Conservation (phyloP, 1,139 yeast genomes). For the Yamadazyma jaroonii region DNA sequence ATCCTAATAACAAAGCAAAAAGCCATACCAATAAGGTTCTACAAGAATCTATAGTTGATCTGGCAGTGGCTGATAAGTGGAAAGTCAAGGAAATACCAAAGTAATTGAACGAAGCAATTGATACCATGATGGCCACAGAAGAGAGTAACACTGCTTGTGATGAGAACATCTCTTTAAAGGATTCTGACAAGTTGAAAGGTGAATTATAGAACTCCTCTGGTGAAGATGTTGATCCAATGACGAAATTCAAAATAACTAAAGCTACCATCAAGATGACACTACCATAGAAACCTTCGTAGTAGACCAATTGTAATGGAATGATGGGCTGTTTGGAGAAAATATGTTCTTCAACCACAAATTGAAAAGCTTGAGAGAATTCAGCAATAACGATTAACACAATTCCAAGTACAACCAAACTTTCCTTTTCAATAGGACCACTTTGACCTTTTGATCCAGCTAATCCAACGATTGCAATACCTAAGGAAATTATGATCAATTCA, state of each 20-base stretch:
- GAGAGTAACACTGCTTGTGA: constrained; percentile 43
- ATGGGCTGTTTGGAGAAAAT: constrained; percentile 53
- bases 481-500: constrained; percentile 55
- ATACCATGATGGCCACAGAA: constrained; percentile 65
- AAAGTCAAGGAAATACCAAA: constrained; percentile 73
- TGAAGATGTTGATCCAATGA: constrained; percentile 34
- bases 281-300: constrained; percentile 75
- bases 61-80: constrained; percentile 67
- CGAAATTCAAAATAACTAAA: constrained; percentile 42
- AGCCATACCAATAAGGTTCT: constrained; percentile 77
- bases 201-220: constrained; percentile 37
- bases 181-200: constrained; percentile 56
- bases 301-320: constrained; percentile 66
- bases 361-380: constrained; percentile 67
- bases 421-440: constrained; percentile 5
- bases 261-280: constrained; percentile 40
- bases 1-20: constrained; percentile 69
- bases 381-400: constrained; percentile 58
- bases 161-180: constrained; percentile 49
- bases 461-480: constrained; percentile 75
- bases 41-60: constrained; percentile 79
- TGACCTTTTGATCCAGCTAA: constrained; percentile 50
- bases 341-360: constrained; percentile 77
- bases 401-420: constrained; percentile 47
- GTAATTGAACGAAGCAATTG: constrained; percentile 70